Evolutionary conservation across 768 basidiomycete species (phyloP).

Genomic region (Phaeolepiota aurea): DNA sequence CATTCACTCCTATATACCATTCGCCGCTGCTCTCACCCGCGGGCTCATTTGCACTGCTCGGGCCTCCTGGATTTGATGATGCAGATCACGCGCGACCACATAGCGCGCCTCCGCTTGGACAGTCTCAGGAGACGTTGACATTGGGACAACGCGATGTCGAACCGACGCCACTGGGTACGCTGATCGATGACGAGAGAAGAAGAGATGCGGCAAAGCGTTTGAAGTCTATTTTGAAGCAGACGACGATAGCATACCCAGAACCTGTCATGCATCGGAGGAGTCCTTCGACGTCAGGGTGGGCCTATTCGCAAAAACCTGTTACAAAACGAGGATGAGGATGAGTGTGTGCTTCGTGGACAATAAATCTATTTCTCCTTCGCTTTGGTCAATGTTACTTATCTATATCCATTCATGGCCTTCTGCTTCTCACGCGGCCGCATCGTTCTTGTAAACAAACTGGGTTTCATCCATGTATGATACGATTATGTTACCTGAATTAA

Average conservation of each 20-base stretch:
- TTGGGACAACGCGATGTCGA: too few species aligned
- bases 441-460: neutral
- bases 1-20: neutral
- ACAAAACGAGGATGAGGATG: too few species aligned
- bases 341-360: too few species aligned
- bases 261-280: constrained; percentile 14
- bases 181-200: too few species aligned
- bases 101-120: constrained; percentile 12
- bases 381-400: neutral
- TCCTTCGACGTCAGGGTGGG: constrained; percentile 19
- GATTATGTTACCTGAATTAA: too few species aligned
- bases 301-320: constrained; percentile 14
- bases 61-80: neutral
- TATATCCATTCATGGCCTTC: neutral
- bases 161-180: too few species aligned
- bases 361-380: neutral
- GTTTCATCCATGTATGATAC: too few species aligned
- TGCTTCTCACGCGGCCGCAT: neutral
- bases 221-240: neutral
- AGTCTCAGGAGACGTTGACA: neutral
- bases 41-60: neutral
- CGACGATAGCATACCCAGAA: neutral
- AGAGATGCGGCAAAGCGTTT: too few species aligned
- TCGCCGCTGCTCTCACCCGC: neutral
- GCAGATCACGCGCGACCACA: constrained; percentile 11